These are phyloP conservation scores for Colletotrichum chrysophilum DNA, from an alignment of 2,329 filamentous ascomycete species.

Conservation along the genomic window DNA sequence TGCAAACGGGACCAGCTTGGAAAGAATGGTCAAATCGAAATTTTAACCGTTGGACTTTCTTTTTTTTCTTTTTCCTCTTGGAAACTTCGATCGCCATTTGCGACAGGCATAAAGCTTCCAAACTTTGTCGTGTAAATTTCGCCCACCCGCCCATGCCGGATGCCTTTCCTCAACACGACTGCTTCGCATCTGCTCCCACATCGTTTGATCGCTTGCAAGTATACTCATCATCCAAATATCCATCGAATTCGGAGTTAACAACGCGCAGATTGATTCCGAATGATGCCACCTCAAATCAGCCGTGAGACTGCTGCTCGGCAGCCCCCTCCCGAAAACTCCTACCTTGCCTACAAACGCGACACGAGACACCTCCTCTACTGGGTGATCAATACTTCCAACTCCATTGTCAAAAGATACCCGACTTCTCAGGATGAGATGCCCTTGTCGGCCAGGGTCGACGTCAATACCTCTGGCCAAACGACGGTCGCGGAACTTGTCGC, in stretches of 20 bases:
- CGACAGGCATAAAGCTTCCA: neutral
- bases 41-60: neutral
- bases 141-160: neutral
- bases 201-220: neutral
- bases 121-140: neutral
- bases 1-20: neutral
- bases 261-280: neutral
- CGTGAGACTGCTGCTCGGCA: neutral
- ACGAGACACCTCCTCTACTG: slow-evolving; percentile 41
- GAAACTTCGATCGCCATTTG: neutral
- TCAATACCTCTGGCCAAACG: slow-evolving; percentile 42
- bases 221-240: neutral
- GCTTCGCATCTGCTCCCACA: neutral
- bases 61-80: neutral
- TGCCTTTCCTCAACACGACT: neutral
- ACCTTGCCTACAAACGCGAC: slow-evolving; percentile 45
- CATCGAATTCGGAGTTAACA: fast-evolving
- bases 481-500: slow-evolving; percentile 39
- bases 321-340: slow-evolving; percentile 29
- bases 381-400: slow-evolving; percentile 43
- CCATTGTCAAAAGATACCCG: slow-evolving; percentile 31
- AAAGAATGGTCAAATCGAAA: neutral
- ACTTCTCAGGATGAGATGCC: slow-evolving; percentile 1
- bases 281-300: neutral
- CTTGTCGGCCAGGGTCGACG: slow-evolving; percentile 5